These are phyloP conservation scores for Crucibulum laeve DNA, from an alignment of 768 basidiomycete species.

Conservation along the genomic window DNA sequence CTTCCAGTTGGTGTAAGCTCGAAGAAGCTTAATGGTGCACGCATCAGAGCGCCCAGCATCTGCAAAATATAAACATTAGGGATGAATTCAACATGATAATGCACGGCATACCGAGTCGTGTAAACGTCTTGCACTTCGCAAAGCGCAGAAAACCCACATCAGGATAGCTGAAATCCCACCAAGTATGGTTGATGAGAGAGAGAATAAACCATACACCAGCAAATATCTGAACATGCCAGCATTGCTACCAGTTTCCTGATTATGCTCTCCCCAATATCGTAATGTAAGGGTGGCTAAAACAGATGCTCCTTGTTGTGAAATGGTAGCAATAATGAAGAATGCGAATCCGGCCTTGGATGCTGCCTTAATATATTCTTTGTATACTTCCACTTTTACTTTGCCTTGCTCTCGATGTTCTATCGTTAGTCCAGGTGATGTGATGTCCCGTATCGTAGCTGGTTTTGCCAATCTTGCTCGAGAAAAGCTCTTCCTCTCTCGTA, in stretches of 20 bases:
- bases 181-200: constrained; percentile 50
- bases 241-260: constrained; percentile 55
- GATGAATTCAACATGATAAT: neutral
- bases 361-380: constrained; percentile 72
- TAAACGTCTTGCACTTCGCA: constrained; percentile 68
- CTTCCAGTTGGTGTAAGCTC: constrained; percentile 85
- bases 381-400: constrained; percentile 73
- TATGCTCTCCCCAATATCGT: constrained; percentile 82
- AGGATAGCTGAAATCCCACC: constrained; percentile 55
- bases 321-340: constrained; percentile 53
- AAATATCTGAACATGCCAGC: constrained; percentile 55
- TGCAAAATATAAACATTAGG: constrained; percentile 18
- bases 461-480: constrained; percentile 47
- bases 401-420: constrained; percentile 81
- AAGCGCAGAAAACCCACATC: constrained; percentile 74
- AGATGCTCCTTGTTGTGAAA: constrained; percentile 53
- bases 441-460: constrained; percentile 30
- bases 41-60: constrained; percentile 81
- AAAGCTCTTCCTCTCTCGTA: constrained; percentile 54
- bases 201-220: constrained; percentile 64
- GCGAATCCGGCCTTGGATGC: constrained; percentile 72
- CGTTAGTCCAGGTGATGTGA: constrained; percentile 41
- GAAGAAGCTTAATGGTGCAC: constrained; percentile 84
- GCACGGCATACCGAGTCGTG: constrained; percentile 70
- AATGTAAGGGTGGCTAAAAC: constrained; percentile 64